Evolutionary conservation across 2,329 filamentous ascomycete species (phyloP).

Genomic region (Penicillium digitatum): DNA sequence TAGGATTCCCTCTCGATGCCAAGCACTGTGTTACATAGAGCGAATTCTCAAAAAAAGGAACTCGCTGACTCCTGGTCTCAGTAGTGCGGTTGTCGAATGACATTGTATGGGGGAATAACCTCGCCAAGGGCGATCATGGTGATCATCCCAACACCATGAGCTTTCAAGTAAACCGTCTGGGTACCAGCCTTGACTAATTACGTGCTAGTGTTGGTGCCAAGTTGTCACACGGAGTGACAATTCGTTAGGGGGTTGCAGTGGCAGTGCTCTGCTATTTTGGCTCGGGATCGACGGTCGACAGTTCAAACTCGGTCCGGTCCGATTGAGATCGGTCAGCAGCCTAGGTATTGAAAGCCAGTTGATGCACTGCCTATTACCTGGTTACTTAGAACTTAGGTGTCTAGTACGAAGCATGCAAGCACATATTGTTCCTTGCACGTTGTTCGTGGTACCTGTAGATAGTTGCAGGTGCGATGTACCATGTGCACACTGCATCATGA

Average conservation of each 20-base stretch:
- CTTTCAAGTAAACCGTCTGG: not conserved
- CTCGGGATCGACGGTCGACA: slow-evolving; percentile 7
- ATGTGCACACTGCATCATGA: not conserved
- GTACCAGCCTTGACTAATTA: not conserved
- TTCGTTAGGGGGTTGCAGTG: slow-evolving; percentile 9
- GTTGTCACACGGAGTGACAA: slow-evolving; percentile 4
- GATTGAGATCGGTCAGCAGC: slow-evolving; percentile 1
- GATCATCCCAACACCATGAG: slow-evolving; percentile 1
- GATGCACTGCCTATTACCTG: not conserved
- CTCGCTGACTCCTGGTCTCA: not conserved
- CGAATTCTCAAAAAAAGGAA: slow-evolving; percentile 1
- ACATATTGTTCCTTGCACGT: not conserved
- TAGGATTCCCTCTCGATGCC: slow-evolving; percentile 3
- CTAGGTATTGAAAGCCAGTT: not conserved
- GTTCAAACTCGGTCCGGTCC: slow-evolving; percentile 9
- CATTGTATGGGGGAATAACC: not conserved
- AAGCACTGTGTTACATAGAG: not conserved
- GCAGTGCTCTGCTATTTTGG: slow-evolving; percentile 3
- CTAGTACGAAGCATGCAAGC: not conserved
- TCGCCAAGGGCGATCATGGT: slow-evolving; percentile 14
- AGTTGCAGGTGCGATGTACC: not conserved
- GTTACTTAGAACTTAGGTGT: not conserved
- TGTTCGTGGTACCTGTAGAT: not conserved
- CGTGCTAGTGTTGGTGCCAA: slow-evolving; percentile 9
- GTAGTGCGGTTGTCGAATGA: not conserved